Base-by-base conservation (phyloP, 352 stramenopile species). In the Lagenidium sp. region DNA sequence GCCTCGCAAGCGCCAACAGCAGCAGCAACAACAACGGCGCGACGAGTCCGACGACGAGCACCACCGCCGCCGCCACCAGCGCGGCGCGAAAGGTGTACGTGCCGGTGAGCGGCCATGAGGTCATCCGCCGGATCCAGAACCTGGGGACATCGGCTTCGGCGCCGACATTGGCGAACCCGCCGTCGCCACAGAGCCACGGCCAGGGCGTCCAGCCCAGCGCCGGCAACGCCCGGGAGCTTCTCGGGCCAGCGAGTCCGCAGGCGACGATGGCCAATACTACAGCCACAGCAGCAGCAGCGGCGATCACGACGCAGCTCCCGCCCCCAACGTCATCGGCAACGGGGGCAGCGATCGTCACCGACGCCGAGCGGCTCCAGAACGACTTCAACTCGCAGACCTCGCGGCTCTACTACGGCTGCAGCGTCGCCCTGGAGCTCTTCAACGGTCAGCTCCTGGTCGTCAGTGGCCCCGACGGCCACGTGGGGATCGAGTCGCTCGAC, bases 381-480 rank as follows among this genome's bases (percentile, higher is more conserved):
- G 73, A 73, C 45, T 84, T 86, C 41, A 84, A 82, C 47, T 79
- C 73, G 8, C 73, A 86, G 54, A 44, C 51, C 4, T 68, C 67
- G 8, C 47, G 69, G 41, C 50, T 86, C 1, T 86, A 77, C 12
- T 86, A 77, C 29, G 73, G 73, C 36, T 86, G 68, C 35, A 83
- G 68, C 34, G 64, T 86, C 28, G 73, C 73, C 6, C 47, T 86
- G 6, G 70, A 86, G 59, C 53, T 84, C 29, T 86, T 84, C 57
- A 86, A 86, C 44, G 73, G 73, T 2, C 56, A 86, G n/a, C 32
- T 86, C 22, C 68, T 86, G 63, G 82, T 81, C 65, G 66, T 86
- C 13, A 57, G 56, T 18, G 71, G 63, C 31, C 70, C 73, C 1
- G 76, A 86, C 35, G 71, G 73, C 19, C 60, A 63, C n/a, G 68